These are phyloP conservation scores for Penicillium sp. DNA, from an alignment of 2,329 filamentous ascomycete species.

Conservation along the genomic window DNA sequence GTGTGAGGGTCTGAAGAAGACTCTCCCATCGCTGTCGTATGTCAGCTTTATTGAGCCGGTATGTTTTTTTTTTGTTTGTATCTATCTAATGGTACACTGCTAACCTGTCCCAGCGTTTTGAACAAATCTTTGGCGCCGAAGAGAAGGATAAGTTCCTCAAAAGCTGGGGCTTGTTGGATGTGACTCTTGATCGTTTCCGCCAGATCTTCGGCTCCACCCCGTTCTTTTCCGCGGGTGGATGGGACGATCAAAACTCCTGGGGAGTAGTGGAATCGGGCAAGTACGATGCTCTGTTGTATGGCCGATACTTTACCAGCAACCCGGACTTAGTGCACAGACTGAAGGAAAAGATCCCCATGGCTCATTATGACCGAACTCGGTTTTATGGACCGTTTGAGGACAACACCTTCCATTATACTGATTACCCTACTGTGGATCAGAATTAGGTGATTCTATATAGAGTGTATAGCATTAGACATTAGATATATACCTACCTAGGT, in stretches of 20 bases:
- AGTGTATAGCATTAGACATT: not conserved
- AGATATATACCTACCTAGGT: not conserved
- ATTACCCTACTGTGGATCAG: slow-evolving; percentile 26
- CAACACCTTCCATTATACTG: slow-evolving; percentile 32
- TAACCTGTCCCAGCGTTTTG: slow-evolving; percentile 41
- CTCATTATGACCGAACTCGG: slow-evolving; percentile 45
- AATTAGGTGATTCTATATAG: not conserved
- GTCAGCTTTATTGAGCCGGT: slow-evolving; percentile 57
- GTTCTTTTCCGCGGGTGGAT: slow-evolving; percentile 59
- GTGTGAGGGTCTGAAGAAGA: slow-evolving; percentile 50
- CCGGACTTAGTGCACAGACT: slow-evolving; percentile 51
- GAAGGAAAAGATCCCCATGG: slow-evolving; percentile 42
- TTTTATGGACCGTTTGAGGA: slow-evolving; percentile 48
- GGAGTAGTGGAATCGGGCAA: slow-evolving; percentile 50
- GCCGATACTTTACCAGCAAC: slow-evolving; percentile 51
- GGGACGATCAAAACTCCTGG: slow-evolving; percentile 52
- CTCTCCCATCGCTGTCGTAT: slow-evolving; percentile 49
- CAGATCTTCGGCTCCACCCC: slow-evolving; percentile 54
- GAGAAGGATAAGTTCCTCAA: slow-evolving; percentile 53
- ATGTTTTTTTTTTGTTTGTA: slow-evolving; percentile 4
- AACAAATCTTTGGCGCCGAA: slow-evolving; percentile 52
- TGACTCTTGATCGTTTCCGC: slow-evolving; percentile 51
- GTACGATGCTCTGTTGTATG: slow-evolving; percentile 52
- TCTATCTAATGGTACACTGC: not conserved
- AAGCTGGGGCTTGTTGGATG: slow-evolving; percentile 49